A percentile compares a stretch with the other conserved stretches of the same genome.
Evolutionary conservation across 2,329 filamentous ascomycete species (phyloP).

Genomic region (Colletotrichum karsti): DNA sequence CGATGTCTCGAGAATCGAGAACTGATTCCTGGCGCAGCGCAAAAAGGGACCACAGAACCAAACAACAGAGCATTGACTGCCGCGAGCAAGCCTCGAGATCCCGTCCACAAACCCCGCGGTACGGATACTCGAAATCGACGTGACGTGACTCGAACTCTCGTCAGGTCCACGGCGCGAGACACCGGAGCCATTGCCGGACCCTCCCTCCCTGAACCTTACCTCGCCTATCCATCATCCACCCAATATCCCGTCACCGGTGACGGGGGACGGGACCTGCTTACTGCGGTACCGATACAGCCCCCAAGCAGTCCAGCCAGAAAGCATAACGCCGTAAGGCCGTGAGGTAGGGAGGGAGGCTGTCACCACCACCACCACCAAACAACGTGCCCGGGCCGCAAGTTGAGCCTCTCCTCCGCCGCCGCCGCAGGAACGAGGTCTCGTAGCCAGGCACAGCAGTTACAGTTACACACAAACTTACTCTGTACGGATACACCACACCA

Average conservation of each 20-base stretch:
- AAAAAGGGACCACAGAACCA: too few relatives aligned
- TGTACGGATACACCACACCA: background rate
- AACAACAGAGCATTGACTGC: constrained; percentile 7
- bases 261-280: background rate
- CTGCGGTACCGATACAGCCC: background rate
- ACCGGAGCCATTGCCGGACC: constrained; percentile 9
- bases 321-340: constrained; percentile 7
- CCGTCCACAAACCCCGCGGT: background rate
- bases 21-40: too few relatives aligned
- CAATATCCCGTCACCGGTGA: constrained; percentile 9
- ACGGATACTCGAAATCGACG: background rate
- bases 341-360: constrained; percentile 12
- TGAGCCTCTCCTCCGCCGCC: constrained; percentile 4
- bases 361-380: constrained; percentile 22
- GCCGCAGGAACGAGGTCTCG: constrained; percentile 26
- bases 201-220: constrained; percentile 13
- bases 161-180: background rate
- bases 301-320: background rate
- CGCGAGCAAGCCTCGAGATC: background rate
- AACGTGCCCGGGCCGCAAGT: constrained; percentile 26
- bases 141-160: background rate
- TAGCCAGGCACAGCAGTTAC: constrained; percentile 6
- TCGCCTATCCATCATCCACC: background rate
- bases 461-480: background rate
- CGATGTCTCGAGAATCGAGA: background rate